Conservation (phyloP, 140 eudicot genomes). For the Flaveria floridana region DNA sequence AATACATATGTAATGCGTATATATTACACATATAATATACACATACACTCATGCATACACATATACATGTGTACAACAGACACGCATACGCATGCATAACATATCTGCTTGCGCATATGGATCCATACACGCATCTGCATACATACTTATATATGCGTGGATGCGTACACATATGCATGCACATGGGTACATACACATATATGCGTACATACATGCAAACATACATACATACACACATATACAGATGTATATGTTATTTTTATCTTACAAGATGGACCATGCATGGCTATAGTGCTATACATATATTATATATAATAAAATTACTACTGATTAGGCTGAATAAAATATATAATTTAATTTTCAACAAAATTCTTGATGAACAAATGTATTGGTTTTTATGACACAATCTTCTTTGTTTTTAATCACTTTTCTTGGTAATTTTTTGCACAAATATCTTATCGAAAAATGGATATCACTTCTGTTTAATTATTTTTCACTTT, state of each 20-base stretch:
- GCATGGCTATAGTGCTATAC: neutral
- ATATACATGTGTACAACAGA: neutral
- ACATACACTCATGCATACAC: neutral
- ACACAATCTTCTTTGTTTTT: neutral
- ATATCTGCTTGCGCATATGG: too few species aligned
- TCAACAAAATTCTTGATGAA: conserved; percentile 1
- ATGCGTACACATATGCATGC: too few species aligned
- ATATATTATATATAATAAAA: neutral
- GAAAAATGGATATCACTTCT: neutral
- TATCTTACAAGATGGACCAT: neutral
- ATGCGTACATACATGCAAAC: too few species aligned
- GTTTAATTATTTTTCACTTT: neutral
- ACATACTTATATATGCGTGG: neutral
- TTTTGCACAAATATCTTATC: neutral
- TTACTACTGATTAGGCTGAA: conserved; percentile 2
- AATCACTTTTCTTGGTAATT: neutral
- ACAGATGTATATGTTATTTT: too few species aligned
- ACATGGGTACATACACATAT: too few species aligned
- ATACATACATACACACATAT: too few species aligned
- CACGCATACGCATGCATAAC: neutral
- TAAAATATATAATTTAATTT: neutral
- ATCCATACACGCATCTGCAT: neutral
- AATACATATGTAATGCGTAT: neutral
- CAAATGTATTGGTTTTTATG: neutral
- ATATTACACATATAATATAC: neutral